Evolutionary conservation across 306 rosid genomes (phyloP), one percentile per base, ranked within the genome.

Genomic region (Begonia masoniana): DNA sequence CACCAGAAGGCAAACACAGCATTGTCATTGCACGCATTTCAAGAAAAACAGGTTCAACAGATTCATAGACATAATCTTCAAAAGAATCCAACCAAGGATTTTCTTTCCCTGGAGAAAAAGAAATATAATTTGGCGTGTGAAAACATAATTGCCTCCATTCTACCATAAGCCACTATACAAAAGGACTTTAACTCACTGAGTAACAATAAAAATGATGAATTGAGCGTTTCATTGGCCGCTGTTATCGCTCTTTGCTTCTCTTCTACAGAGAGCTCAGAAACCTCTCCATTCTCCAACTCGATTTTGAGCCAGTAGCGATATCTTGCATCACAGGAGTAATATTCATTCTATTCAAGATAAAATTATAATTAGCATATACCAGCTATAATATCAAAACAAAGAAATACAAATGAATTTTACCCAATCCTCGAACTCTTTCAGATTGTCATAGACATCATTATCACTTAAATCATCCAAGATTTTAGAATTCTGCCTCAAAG

Each of bases 301-400:
- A 79, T 63, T 83, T 86, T 79, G 64, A 91, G 93, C 99, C 99
- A 91, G 64, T 77, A 85, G 75, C 94, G 99, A 69, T 91, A 91
- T 73, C 84, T 91, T 71, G 96, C 94, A 58, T 91, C 99, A 72
- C 95, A 80, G 59, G 96, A 86, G 74, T 86, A 86, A 72, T 83
- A 91, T 66, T 81, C 99, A 17, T 82, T 86, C 96, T 86, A 73
- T 57, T 72, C 47, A 62, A 66, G 68, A 54, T 24, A 56, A 2
- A 61, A 61, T 2, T 13, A 15, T 50, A 57, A 35, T 17, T 51
- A 55, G 54, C 49, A 68, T 47, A 52, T 51, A 8, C 56, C 14
- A 72, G 31, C 61, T 57, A 41, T 63, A 35, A 63, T 39, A 53
- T n/a, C 55, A 56, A 51, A 51, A 50, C 50, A 53, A 16, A 55